A percentile compares a stretch with the other conserved stretches of the same genome.
phyloP scores from a whole-genome alignment of 2,329 filamentous ascomycete species.

The Phyllosticta citrichinensis region DNA sequence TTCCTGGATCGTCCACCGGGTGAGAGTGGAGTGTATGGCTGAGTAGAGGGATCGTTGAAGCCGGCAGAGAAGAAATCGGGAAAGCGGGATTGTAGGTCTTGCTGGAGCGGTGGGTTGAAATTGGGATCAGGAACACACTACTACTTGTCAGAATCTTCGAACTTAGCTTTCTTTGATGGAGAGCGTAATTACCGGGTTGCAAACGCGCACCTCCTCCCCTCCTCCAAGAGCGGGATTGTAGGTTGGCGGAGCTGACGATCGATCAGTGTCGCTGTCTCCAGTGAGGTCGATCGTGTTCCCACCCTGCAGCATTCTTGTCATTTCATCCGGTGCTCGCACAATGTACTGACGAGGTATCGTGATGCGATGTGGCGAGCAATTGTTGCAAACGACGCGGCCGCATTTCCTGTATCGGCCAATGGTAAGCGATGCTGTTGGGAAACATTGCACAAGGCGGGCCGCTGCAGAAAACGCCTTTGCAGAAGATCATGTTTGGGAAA shows the following conservation, averaged over 20 bases:
- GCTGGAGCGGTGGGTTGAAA: slow-evolving; percentile 47
- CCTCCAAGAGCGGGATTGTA: slow-evolving; percentile 47
- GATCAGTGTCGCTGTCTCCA: slow-evolving; percentile 25
- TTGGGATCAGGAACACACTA: slow-evolving; percentile 59
- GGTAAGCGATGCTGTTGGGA: background rate
- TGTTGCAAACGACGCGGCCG: slow-evolving; percentile 79
- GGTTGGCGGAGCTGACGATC: slow-evolving; percentile 15
- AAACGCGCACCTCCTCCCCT: slow-evolving; percentile 59
- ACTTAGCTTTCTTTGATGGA: background rate
- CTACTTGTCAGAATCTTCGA: background rate
- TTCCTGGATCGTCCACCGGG: slow-evolving; percentile 1
- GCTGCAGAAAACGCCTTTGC: background rate
- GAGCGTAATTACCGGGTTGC: slow-evolving; percentile 42
- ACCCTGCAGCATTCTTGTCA: background rate
- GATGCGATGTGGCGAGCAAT: slow-evolving; percentile 88
- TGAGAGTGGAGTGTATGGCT: slow-evolving; percentile 13
- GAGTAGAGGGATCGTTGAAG: slow-evolving; percentile 12
- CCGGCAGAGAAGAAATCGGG: slow-evolving; percentile 2
- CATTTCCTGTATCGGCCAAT: slow-evolving; percentile 56
- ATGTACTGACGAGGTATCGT: slow-evolving; percentile 92
- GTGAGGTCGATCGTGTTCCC: slow-evolving; percentile 34
- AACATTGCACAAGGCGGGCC: background rate
- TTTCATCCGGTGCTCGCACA: slow-evolving; percentile 50
- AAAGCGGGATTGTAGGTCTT: background rate
- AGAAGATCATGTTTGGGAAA: background rate